Percentiles rank a stretch among this genome's conserved stretches.
Conservation (phyloP, 2,329 filamentous ascomycete species). For the Penicillium janthinellum region DNA sequence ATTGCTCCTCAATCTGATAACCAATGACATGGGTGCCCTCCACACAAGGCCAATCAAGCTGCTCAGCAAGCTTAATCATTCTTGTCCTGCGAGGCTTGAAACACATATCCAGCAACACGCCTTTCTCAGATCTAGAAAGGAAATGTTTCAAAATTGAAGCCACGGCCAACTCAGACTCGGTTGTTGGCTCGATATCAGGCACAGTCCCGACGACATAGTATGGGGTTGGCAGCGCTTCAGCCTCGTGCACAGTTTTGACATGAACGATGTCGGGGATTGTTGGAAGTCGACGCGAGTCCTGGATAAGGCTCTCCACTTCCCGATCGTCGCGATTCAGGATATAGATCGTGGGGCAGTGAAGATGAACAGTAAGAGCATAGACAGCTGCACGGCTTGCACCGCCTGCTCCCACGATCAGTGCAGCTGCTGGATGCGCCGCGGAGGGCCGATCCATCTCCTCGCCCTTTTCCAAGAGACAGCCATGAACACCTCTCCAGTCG, state of each 20-base stretch:
- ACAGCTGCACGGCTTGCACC: conserved; percentile 22
- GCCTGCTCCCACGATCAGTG: conserved; percentile 20
- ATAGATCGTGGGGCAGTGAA: conserved; percentile 17
- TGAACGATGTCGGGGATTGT: conserved; percentile 13
- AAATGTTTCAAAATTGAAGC: conserved; percentile 32
- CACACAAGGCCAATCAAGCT: conserved; percentile 17
- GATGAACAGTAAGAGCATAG: conserved; percentile 16
- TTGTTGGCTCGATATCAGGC: conserved; percentile 41
- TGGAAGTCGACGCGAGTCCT: conserved; percentile 14
- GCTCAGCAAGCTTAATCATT: conserved; percentile 20
- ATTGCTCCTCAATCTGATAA: conserved; percentile 24
- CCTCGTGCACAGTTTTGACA: conserved; percentile 13
- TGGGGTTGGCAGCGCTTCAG: conserved; percentile 18
- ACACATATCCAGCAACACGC: conserved; percentile 48
- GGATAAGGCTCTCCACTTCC: conserved; percentile 16
- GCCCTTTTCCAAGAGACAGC: conserved; percentile 20
- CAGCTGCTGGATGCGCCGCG: conserved; percentile 7
- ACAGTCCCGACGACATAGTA: conserved; percentile 46
- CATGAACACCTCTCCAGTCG: conserved; percentile 20
- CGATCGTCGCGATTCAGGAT: conserved; percentile 36
- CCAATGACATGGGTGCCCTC: conserved; percentile 26
- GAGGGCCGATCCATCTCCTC: conserved; percentile 11
- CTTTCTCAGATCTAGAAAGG: conserved; percentile 31
- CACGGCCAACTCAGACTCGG: conserved; percentile 32
- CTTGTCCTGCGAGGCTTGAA: conserved; percentile 47